Evolutionary conservation across 495 filamentous ascomycete genomes (phyloP).

Genomic region (Mycothermus thermophilus): DNA sequence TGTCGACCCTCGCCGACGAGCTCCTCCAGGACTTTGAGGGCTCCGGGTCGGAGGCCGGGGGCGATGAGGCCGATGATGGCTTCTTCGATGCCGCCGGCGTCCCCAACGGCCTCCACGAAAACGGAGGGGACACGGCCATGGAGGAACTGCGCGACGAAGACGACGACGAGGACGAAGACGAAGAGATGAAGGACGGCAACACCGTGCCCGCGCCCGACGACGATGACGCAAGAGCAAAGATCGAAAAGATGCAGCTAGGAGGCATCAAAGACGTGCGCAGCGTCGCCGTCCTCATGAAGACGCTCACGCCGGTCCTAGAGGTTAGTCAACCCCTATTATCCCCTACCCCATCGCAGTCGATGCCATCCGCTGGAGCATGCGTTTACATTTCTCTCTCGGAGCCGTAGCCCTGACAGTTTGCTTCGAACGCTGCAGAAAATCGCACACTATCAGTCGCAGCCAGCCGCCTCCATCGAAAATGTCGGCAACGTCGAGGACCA

Average conservation of each 20-base stretch:
- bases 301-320: constrained; percentile 61
- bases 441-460: constrained; percentile 53
- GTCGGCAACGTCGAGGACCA: constrained; percentile 72
- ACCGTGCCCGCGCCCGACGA: constrained; percentile 38
- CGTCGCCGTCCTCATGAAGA: constrained; percentile 64
- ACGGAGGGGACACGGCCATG: constrained; percentile 15
- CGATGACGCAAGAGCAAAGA: constrained; percentile 54
- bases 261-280: constrained; percentile 58
- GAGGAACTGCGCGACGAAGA: constrained; percentile 23
- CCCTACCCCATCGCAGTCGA: constrained; percentile 2
- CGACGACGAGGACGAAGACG: constrained; percentile 31
- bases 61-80: constrained; percentile 35
- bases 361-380: constrained; percentile 15
- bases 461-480: constrained; percentile 44
- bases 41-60: constrained; percentile 46
- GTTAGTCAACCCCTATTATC: constrained; percentile 39
- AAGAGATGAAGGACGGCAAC: constrained; percentile 32
- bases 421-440: constrained; percentile 52
- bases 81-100: constrained; percentile 21
- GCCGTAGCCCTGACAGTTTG: constrained; percentile 46
- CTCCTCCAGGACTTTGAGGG: constrained; percentile 84
- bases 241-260: constrained; percentile 66
- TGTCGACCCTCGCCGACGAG: constrained; percentile 72
- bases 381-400: constrained; percentile 35
- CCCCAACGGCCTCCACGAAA: constrained; percentile 8